Conservation (phyloP, 495 filamentous ascomycete species). For the Xylaria telfairii region DNA sequence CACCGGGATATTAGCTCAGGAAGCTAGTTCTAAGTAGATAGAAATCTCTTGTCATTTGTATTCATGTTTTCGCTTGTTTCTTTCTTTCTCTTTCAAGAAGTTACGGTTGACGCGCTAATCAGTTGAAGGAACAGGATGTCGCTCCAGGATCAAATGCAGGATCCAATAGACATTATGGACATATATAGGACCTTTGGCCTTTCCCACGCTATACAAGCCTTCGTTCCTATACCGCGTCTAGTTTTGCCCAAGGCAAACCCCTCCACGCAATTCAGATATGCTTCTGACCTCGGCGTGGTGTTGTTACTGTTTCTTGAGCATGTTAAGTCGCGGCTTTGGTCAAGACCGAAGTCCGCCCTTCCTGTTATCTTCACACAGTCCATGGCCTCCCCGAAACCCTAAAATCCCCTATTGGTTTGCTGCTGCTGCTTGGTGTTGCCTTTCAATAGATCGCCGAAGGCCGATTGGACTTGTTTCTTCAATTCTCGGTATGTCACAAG, state of each 20-base stretch:
- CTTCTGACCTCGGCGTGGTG: not conserved
- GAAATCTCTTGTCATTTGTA: conserved; percentile 20
- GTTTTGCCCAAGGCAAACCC: conserved; percentile 5
- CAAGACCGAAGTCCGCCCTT: not conserved
- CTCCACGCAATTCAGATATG: not conserved
- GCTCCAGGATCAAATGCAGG: conserved; percentile 18
- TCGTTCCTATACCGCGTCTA: conserved; percentile 18
- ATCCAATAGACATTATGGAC: conserved; percentile 18
- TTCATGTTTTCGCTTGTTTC: conserved; percentile 15
- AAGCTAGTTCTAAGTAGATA: conserved; percentile 4
- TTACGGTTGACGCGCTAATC: conserved; percentile 10
- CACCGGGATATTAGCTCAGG: not conserved
- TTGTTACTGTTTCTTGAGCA: not conserved
- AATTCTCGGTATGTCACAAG: conserved; percentile 87
- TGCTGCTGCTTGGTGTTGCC: conserved; percentile 42
- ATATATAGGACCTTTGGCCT: conserved; percentile 16
- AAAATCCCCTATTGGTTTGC: conserved; percentile 21
- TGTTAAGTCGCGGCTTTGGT: not conserved
- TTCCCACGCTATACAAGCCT: conserved; percentile 26
- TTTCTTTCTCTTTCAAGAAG: conserved; percentile 12
- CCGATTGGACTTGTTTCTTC: conserved; percentile 75
- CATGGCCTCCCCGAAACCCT: not conserved
- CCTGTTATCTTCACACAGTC: not conserved
- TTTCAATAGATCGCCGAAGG: conserved; percentile 81
- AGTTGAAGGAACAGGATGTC: conserved; percentile 4